phyloP scores from a whole-genome alignment of 257 asterid genomes.

The Ligustrum vulgare region DNA sequence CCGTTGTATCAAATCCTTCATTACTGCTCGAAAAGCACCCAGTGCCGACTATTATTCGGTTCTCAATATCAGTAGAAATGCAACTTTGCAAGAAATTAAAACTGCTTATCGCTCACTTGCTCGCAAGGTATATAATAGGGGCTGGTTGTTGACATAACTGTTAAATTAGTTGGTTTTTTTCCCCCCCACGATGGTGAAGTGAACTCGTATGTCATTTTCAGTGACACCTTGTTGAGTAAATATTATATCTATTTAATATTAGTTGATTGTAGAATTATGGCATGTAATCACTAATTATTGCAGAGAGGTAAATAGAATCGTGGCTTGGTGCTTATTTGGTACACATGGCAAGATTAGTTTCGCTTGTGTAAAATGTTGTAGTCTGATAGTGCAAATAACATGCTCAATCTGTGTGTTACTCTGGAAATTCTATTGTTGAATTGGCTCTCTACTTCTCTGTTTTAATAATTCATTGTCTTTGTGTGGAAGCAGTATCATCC shows the following conservation, averaged over 20 bases:
- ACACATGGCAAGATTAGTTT: neutral
- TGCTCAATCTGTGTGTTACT: constrained; percentile 9
- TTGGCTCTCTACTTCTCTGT: neutral
- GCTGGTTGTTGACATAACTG: neutral
- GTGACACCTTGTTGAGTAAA: neutral
- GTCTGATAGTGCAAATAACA: neutral
- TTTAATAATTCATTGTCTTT: constrained; percentile 17
- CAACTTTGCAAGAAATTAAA: constrained; percentile 79
- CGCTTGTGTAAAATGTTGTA: neutral
- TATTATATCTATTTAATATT: neutral
- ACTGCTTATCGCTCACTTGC: constrained; percentile 92
- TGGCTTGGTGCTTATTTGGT: neutral
- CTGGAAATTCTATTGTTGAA: neutral
- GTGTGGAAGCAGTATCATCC: constrained; percentile 80
- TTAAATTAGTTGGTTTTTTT: neutral
- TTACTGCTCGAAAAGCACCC: constrained; percentile 38
- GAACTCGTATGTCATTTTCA: neutral
- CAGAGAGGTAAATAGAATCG: neutral
- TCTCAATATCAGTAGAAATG: constrained; percentile 74
- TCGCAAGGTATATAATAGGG: constrained; percentile 57
- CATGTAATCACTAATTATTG: neutral
- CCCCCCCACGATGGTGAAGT: neutral
- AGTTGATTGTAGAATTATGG: neutral
- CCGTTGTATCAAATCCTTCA: constrained; percentile 47
- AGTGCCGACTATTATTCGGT: constrained; percentile 69